Evolutionary conservation across 1,139 yeast species (phyloP).

Genomic region (Saccharomyces pastorianus): DNA sequence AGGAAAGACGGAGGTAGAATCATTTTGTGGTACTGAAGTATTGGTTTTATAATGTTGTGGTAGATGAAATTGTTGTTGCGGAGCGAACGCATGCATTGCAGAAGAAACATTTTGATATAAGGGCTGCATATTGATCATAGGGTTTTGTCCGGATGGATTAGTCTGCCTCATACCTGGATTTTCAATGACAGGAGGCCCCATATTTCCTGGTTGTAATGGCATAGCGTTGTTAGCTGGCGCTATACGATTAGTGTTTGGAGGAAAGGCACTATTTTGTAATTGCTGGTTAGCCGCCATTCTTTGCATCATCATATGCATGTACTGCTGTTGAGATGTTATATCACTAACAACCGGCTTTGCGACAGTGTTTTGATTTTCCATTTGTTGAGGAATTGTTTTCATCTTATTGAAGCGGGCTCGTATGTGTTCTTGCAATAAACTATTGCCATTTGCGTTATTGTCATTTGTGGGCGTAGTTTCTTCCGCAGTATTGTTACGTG

Average conservation of each 20-base stretch:
- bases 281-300: conserved; percentile 4
- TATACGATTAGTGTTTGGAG: background rate
- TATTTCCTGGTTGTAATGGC: background rate
- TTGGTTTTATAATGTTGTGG: background rate
- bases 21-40: background rate
- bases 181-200: background rate
- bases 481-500: background rate
- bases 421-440: background rate
- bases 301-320: conserved; percentile 8
- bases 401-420: background rate
- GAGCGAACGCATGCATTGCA: background rate
- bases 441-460: background rate
- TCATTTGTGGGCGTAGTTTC: background rate
- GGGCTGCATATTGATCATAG: background rate
- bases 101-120: background rate
- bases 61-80: background rate
- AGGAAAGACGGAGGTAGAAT: background rate
- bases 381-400: background rate
- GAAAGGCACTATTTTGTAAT: conserved; percentile 3
- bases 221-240: background rate
- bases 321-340: conserved; percentile 1
- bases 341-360: background rate
- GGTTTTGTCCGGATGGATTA: background rate
- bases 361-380: background rate
- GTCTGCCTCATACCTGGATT: background rate